Percentiles rank a stretch among this genome's conserved stretches.
Conservation (phyloP, 1,139 yeast species). For the Arxiozyma heterogenica region DNA sequence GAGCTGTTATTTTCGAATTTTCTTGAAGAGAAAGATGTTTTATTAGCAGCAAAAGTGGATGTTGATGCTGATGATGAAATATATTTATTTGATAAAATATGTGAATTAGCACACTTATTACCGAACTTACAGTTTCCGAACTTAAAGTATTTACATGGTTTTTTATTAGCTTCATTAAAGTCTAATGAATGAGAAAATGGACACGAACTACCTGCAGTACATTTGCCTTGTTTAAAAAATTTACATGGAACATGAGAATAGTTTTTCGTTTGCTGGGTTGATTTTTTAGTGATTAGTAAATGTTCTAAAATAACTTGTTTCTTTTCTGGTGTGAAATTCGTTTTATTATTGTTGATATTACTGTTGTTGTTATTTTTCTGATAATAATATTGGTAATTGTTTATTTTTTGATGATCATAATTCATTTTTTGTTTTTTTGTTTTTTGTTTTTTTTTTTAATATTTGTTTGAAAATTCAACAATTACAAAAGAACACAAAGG, state of each 20-base stretch:
- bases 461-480: neutral
- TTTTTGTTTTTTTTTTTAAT: too few relatives aligned
- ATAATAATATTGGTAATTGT: neutral
- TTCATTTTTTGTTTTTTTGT: too few relatives aligned
- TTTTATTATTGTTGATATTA: neutral
- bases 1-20: neutral
- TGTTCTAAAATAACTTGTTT: constrained; percentile 23
- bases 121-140: constrained; percentile 96
- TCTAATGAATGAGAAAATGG: constrained; percentile 77
- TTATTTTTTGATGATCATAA: neutral
- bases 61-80: too few relatives aligned
- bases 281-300: constrained; percentile 22
- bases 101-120: constrained; percentile 85
- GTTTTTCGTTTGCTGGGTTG: constrained; percentile 16
- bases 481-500: neutral
- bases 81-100: constrained; percentile 52
- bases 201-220: constrained; percentile 89
- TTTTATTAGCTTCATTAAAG: constrained; percentile 39
- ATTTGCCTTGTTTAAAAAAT: constrained; percentile 80
- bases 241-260: constrained; percentile 87
- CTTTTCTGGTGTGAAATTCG: constrained; percentile 18
- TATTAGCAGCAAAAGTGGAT: neutral
- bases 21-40: neutral
- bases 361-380: neutral
- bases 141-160: constrained; percentile 88